These are phyloP conservation scores for Podospora pseudocomata DNA, from an alignment of 495 filamentous ascomycete species.

Conservation along the genomic window DNA sequence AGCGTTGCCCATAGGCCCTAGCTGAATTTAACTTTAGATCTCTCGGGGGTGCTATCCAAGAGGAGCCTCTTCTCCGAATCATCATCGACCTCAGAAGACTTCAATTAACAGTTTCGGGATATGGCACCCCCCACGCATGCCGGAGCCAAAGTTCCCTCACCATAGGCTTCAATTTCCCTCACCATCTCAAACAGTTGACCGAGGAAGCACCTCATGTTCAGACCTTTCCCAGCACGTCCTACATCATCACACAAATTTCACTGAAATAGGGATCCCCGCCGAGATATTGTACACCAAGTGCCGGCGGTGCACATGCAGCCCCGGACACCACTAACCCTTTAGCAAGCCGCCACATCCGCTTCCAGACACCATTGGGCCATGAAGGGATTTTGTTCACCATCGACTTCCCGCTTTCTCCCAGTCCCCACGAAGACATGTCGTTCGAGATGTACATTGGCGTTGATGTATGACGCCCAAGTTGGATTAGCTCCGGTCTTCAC, in stretches of 20 bases:
- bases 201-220: no score
- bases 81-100: background rate
- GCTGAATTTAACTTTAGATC: background rate
- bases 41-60: constrained; percentile 1
- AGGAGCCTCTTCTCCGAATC: background rate
- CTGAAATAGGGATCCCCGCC: background rate
- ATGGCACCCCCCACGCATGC: background rate
- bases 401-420: background rate
- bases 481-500: constrained; percentile 2
- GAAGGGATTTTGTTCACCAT: background rate
- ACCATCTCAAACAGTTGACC: background rate
- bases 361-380: background rate
- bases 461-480: constrained; percentile 4
- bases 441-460: background rate
- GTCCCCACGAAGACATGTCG: background rate
- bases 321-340: constrained; percentile 1
- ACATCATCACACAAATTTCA: background rate
- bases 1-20: background rate
- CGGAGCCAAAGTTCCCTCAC: background rate
- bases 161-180: background rate
- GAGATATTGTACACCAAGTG: constrained; percentile 6
- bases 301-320: constrained; percentile 8
- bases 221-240: background rate
- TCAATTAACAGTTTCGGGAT: background rate
- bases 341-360: constrained; percentile 2